Conservation (phyloP, 495 filamentous ascomycete genomes). For the Penicillium maclennaniae region DNA sequence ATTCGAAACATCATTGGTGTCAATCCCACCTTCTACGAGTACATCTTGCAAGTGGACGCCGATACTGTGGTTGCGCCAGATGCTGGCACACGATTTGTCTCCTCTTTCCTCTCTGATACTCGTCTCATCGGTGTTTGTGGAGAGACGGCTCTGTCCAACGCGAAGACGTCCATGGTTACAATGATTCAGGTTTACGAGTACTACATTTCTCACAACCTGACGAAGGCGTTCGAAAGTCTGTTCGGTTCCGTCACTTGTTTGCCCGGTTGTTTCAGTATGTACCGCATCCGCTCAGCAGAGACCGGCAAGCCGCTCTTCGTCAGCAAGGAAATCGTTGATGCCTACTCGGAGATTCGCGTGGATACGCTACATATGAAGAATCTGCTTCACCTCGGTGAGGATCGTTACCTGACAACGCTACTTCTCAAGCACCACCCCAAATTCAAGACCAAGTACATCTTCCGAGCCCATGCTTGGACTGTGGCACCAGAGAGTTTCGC, state of each 20-base stretch:
- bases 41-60: constrained; percentile 93
- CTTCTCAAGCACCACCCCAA: constrained; percentile 88
- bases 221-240: constrained; percentile 97
- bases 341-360: constrained; percentile 86
- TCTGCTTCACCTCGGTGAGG: constrained; percentile 82
- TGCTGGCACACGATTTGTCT: constrained; percentile 88
- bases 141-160: constrained; percentile 89
- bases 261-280: constrained; percentile 98
- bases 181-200: constrained; percentile 99
- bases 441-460: constrained; percentile 98
- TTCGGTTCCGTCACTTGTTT: constrained; percentile 98
- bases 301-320: constrained; percentile 94
- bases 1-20: constrained; percentile 99
- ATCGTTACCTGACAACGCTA: constrained; percentile 93
- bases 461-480: constrained; percentile 88
- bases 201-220: constrained; percentile 97
- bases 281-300: constrained; percentile 89
- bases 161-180: constrained; percentile 86
- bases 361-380: constrained; percentile 99
- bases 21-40: constrained; percentile 98
- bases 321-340: constrained; percentile 80
- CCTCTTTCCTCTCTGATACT: constrained; percentile 86
- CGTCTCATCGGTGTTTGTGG: constrained; percentile 90
- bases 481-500: constrained; percentile 90
- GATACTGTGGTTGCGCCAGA: constrained; percentile 92